phyloP scores from a whole-genome alignment of 192 early-diverging fungal species.

The Mortierella claussenii region DNA sequence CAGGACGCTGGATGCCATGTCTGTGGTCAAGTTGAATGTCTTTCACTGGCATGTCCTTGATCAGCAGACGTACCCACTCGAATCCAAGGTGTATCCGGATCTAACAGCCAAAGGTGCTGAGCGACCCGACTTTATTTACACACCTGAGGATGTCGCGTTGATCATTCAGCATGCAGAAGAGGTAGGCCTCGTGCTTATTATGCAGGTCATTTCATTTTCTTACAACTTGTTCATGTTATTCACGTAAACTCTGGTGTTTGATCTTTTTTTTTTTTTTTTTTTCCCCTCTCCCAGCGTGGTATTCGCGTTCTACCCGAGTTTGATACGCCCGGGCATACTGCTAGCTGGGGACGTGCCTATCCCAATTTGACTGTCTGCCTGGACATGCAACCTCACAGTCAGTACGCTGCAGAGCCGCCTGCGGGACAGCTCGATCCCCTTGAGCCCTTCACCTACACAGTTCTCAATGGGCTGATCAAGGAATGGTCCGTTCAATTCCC shows the following conservation, averaged over 20 bases:
- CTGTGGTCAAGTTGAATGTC: conserved; percentile 83
- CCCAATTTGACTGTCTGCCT: conserved; percentile 66
- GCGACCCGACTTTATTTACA: conserved; percentile 67
- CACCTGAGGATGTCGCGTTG: conserved; percentile 71
- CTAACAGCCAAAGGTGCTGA: conserved; percentile 78
- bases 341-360: conserved; percentile 52
- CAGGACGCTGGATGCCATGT: conserved; percentile 80
- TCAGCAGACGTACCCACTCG: conserved; percentile 77
- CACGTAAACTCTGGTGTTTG: background rate
- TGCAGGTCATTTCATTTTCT: background rate
- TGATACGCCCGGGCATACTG: conserved; percentile 89
- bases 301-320: conserved; percentile 93
- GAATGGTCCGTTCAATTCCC: conserved; percentile 77
- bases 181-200: background rate
- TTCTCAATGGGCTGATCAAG: conserved; percentile 71
- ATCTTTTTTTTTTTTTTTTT: background rate
- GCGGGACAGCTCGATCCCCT: conserved; percentile 87
- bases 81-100: conserved; percentile 68
- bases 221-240: background rate
- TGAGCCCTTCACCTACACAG: conserved; percentile 69
- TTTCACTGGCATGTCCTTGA: conserved; percentile 89
- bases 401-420: conserved; percentile 70
- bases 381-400: conserved; percentile 59
- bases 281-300: conserved; percentile 64
- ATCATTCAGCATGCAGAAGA: conserved; percentile 75